Conservation (phyloP, 768 basidiomycete species). For the Lanmaoa pseudosensibilis region DNA sequence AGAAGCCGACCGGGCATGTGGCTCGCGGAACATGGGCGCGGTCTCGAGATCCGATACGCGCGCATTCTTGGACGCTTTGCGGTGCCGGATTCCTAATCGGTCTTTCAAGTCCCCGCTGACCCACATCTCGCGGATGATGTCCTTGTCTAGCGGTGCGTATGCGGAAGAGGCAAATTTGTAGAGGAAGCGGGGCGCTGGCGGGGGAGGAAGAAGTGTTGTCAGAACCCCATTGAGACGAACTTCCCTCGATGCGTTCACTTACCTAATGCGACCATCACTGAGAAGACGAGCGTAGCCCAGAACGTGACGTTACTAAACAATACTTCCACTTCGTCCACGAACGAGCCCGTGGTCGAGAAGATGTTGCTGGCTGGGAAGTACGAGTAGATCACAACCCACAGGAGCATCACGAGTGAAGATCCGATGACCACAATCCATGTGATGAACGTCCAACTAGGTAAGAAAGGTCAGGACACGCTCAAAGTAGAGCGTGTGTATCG, state of each 20-base stretch:
- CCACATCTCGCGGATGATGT: slow-evolving; percentile 93
- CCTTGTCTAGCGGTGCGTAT: slow-evolving; percentile 82
- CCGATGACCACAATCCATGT: slow-evolving; percentile 82
- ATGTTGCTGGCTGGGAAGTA: slow-evolving; percentile 72
- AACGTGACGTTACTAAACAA: slow-evolving; percentile 80
- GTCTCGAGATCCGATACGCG: slow-evolving; percentile 49
- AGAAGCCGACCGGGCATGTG: slow-evolving; percentile 63
- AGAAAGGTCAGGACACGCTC: slow-evolving; percentile 5
- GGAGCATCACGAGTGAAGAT: slow-evolving; percentile 75
- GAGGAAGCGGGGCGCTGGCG: slow-evolving; percentile 75
- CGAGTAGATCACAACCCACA: slow-evolving; percentile 91
- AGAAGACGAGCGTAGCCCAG: slow-evolving; percentile 76
- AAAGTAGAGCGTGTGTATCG: slow-evolving; percentile 9
- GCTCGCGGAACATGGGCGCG: slow-evolving; percentile 69
- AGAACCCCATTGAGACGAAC: slow-evolving; percentile 1
- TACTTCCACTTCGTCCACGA: slow-evolving; percentile 67
- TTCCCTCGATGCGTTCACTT: slow-evolving; percentile 16
- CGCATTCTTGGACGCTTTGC: slow-evolving; percentile 49
- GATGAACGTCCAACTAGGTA: slow-evolving; percentile 72
- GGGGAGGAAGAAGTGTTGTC: neutral
- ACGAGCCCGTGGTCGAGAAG: slow-evolving; percentile 69
- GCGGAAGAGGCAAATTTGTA: slow-evolving; percentile 68
- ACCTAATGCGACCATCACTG: slow-evolving; percentile 74
- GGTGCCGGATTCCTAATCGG: slow-evolving; percentile 67
- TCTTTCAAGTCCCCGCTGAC: slow-evolving; percentile 82